These are phyloP conservation scores for Geotrichum cucujoidarum DNA, from an alignment of 1,139 yeast genomes.

Conservation along the genomic window DNA sequence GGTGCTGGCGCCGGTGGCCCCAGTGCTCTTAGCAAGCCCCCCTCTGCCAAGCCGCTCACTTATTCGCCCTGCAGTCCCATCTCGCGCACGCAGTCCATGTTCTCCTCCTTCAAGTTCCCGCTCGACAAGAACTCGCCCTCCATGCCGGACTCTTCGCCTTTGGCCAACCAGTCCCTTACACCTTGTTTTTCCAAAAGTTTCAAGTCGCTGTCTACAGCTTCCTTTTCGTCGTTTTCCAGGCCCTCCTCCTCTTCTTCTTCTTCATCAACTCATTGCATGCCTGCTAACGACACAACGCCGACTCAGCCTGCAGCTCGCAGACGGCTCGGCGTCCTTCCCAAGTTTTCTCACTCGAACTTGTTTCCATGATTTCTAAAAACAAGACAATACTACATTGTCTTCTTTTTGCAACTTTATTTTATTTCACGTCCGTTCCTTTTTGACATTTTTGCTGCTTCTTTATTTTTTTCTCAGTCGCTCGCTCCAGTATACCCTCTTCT, in stretches of 20 bases:
- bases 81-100: neutral
- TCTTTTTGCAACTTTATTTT: neutral
- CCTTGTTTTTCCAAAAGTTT: no score
- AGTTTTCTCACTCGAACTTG: conserved; percentile 12
- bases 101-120: conserved; percentile 4
- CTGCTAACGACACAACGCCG: conserved; percentile 2
- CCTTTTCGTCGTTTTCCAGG: conserved; percentile 19
- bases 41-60: neutral
- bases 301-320: conserved; percentile 3
- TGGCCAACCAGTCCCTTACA: no score
- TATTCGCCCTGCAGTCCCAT: neutral
- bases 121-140: neutral
- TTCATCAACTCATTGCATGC: conserved; percentile 3
- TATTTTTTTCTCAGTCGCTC: neutral
- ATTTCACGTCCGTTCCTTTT: neutral
- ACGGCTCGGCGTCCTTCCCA: conserved; percentile 2
- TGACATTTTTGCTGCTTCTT: neutral
- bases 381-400: no score
- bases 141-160: conserved; percentile 14
- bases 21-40: conserved; percentile 1
- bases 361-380: conserved; percentile 3
- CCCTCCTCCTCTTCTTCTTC: conserved; percentile 14
- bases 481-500: neutral
- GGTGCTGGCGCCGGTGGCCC: no score
- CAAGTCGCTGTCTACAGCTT: conserved; percentile 19